phyloP scores from a whole-genome alignment of 257 asterid genomes.

The Orobanche coerulescens region DNA sequence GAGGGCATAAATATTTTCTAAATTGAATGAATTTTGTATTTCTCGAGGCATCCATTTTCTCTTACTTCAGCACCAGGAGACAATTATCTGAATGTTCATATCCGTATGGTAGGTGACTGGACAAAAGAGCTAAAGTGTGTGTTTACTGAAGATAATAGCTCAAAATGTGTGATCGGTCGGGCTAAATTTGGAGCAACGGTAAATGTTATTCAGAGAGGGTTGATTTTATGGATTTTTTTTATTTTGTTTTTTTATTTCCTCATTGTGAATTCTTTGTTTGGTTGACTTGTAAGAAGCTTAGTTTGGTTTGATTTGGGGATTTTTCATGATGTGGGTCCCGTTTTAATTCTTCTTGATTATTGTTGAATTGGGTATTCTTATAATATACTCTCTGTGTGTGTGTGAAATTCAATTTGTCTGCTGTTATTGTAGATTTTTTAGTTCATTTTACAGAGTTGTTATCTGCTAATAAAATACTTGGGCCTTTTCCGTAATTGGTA shows the following conservation, averaged over 20 bases:
- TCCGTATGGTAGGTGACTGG: too few relatives aligned
- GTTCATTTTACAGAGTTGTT: conserved; percentile 3
- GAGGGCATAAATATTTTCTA: too few relatives aligned
- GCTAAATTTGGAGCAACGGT: too few relatives aligned
- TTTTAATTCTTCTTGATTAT: conserved; percentile 1
- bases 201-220: too few relatives aligned
- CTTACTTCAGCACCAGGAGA: too few relatives aligned
- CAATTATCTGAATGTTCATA: too few relatives aligned
- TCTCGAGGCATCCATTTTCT: too few relatives aligned
- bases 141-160: too few relatives aligned
- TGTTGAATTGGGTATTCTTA: conserved; percentile 13
- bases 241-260: background rate
- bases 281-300: conserved; percentile 18
- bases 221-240: background rate
- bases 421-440: conserved; percentile 4
- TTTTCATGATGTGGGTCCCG: conserved; percentile 18
- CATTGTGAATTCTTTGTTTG: background rate
- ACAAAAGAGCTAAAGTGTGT: too few relatives aligned
- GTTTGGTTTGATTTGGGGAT: conserved; percentile 17
- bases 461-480: background rate
- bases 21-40: too few relatives aligned
- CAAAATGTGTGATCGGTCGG: too few relatives aligned
- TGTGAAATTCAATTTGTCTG: background rate
- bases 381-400: background rate
- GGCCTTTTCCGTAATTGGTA: background rate